Evolutionary conservation across 225 moss, liverwort and hornwort genomes (phyloP), one percentile per base, ranked within the genome.

Genomic region (Antitrichia curtipendula): DNA sequence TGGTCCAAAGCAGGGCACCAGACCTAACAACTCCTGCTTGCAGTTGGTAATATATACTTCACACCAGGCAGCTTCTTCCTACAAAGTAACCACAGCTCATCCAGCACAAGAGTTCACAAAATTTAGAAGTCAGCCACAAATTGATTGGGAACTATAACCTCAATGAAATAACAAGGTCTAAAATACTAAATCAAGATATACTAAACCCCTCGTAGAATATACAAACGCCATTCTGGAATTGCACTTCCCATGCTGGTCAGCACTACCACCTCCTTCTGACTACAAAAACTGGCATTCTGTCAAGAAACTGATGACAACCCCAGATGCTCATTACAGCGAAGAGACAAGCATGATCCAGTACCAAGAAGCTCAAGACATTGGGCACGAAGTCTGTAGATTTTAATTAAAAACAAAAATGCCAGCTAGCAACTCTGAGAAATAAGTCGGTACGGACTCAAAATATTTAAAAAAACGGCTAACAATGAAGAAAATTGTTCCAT

Each of bases 401-500:
- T 6, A 7, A 5, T 64, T 49, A 1, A 8, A 49, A 50, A 24
- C 5, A 3, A 25, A 16, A 50, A 27, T 5, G 64, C 64, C 64
- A 65, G 25, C 36, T 36, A 8, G n/a, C 50, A 18, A 16, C 27
- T 25, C 17, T 8, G 32, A 34, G 45, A 7, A 22, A 34, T 2
- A 16, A 54, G 77, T 77, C 77, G n/a, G 77, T 38, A 77, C n/a
- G 25, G n/a, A 10, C 9, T 16, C 2, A n/a, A 16, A 9, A 22
- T 9, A 16, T 25, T 22, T 54, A 6, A 36, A 53, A 15, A 77
- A n/a, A 10, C 13, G n/a, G n/a, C 53, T 1, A 9, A 9, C 16
- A 17, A 9, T 13, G 2, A 53, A 20, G 12, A n/a, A 23, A 54
- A 54, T 0, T 3, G 16, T 24, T 54, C 1, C 2, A 16, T 1